Evolutionary conservation across 345 rosid species (phyloP).

Genomic region (Anastatica hierochuntica): DNA sequence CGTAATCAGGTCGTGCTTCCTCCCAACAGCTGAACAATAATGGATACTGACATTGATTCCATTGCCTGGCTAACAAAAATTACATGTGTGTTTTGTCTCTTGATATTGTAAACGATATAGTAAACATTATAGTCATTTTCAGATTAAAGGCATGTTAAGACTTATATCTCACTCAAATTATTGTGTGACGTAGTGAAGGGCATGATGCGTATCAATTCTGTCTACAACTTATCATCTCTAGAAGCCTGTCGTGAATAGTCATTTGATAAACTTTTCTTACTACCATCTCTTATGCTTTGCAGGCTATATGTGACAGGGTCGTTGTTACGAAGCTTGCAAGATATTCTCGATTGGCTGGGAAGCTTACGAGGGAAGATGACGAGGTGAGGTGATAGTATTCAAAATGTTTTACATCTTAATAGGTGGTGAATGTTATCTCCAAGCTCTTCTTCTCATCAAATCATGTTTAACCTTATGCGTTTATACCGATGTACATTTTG

Average conservation of each 20-base stretch:
- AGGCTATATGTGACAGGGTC: slow-evolving; percentile 61
- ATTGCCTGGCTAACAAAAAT: slow-evolving; percentile 65
- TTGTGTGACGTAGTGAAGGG: slow-evolving; percentile 53
- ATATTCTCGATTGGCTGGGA: slow-evolving; percentile 61
- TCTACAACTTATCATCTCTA: too few species aligned
- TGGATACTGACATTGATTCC: slow-evolving; percentile 64
- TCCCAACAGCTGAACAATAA: slow-evolving; percentile 63
- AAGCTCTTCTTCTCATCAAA: background rate
- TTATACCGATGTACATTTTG: slow-evolving; percentile 39
- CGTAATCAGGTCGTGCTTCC: slow-evolving; percentile 73
- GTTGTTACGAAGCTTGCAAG: slow-evolving; percentile 67
- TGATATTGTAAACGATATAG: background rate
- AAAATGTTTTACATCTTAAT: background rate
- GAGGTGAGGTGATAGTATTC: slow-evolving; percentile 39
- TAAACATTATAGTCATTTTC: background rate
- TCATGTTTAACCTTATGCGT: background rate
- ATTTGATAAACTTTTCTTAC: background rate
- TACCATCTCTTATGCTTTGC: slow-evolving; percentile 2
- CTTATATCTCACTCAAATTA: background rate
- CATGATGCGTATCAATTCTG: slow-evolving; percentile 82
- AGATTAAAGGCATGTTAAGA: background rate
- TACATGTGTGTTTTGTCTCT: slow-evolving; percentile 43
- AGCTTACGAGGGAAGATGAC: slow-evolving; percentile 64
- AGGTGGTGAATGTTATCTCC: background rate
- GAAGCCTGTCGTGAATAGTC: too few species aligned